Evolutionary conservation across 2,329 filamentous ascomycete genomes (phyloP).

Genomic region (Coniella vitis): DNA sequence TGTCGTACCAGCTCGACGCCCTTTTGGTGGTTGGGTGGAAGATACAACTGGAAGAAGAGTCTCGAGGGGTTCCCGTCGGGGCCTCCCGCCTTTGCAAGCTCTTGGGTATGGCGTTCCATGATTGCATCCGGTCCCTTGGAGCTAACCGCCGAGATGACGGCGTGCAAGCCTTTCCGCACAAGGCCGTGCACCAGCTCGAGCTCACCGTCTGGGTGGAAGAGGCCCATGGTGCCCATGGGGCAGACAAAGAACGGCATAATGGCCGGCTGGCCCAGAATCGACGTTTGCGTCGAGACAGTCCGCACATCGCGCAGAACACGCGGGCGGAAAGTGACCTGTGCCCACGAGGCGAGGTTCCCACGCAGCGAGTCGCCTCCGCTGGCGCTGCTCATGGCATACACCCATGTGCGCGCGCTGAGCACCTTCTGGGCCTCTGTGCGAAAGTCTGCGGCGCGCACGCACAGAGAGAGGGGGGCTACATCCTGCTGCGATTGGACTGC

Average conservation of each 20-base stretch:
- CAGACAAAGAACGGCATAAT: conserved; percentile 43
- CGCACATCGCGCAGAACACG: conserved; percentile 26
- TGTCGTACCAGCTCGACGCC: conserved; percentile 26
- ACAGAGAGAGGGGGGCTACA: conserved; percentile 24
- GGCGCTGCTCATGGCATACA: conserved; percentile 24
- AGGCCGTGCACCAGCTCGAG: conserved; percentile 41
- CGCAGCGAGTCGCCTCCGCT: conserved; percentile 24
- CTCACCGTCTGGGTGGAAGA: conserved; percentile 35
- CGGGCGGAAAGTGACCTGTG: conserved; percentile 18
- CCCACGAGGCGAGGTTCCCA: conserved; percentile 21
- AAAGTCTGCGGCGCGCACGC: conserved; percentile 39
- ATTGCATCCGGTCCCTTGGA: conserved; percentile 27
- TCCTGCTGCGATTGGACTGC: neutral
- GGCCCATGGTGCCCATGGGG: conserved; percentile 37
- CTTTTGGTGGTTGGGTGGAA: conserved; percentile 27
- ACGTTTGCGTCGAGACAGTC: conserved; percentile 17
- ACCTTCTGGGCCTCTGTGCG: conserved; percentile 40
- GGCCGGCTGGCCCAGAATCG: conserved; percentile 36
- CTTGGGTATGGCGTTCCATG: conserved; percentile 28
- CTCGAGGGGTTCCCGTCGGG: conserved; percentile 13
- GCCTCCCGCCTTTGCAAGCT: conserved; percentile 22
- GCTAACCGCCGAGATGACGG: conserved; percentile 22
- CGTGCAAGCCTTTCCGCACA: conserved; percentile 37
- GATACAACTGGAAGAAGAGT: conserved; percentile 28
- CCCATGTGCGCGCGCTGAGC: conserved; percentile 52